Evolutionary conservation across 768 basidiomycete species (phyloP), one percentile per base, ranked within the genome.

Genomic region (Leucogyrophana mollusca): DNA sequence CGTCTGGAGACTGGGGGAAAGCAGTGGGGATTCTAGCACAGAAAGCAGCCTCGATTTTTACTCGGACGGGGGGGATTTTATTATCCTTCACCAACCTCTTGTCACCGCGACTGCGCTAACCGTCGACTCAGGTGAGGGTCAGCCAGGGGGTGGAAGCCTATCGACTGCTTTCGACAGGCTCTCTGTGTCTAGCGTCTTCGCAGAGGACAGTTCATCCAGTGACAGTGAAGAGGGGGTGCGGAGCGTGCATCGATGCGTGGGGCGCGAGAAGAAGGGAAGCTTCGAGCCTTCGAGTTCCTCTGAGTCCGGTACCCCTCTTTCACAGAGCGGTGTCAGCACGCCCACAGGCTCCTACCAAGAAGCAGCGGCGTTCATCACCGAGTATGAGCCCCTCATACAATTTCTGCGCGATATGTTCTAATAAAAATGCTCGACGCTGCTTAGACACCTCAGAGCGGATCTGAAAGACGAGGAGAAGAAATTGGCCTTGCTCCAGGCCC

Each of bases 401-500:
- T n/a, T n/a, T n/a, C n/a, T n/a, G n/a, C n/a, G n/a, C n/a, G n/a
- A n/a, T 30, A 30, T 30, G 6, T 30, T 30, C 27, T 13, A 30
- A 30, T 13, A 7, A 13, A 30, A 30, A 6, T 13, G 7, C 7
- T 30, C 45, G 41, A 41, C 20, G 16, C 9, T 18, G n/a, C 36
- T 43, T 24, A 64, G 64, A 32, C 54, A 56, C 32, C 49, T 67
- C 37, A 52, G 55, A n/a, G 43, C 45, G 20, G 59, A 61, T 16
- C 39, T 41, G 18, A 45, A 49, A 24, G 50, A 47, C 21, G 45
- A 43, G 0, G 49, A 38, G 16, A 16, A 46, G 20, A 71, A 79
- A 32, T 76, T 90, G 27, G 72, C 76, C 5, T 69, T 90, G 32
- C 71, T 90, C 5, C 88, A 89, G 47, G 81, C 86, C 0, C 76